A percentile compares a stretch with the other conserved stretches of the same genome.
Evolutionary conservation across 345 rosid genomes (phyloP).

Genomic region (Sisymbrium altissimum): DNA sequence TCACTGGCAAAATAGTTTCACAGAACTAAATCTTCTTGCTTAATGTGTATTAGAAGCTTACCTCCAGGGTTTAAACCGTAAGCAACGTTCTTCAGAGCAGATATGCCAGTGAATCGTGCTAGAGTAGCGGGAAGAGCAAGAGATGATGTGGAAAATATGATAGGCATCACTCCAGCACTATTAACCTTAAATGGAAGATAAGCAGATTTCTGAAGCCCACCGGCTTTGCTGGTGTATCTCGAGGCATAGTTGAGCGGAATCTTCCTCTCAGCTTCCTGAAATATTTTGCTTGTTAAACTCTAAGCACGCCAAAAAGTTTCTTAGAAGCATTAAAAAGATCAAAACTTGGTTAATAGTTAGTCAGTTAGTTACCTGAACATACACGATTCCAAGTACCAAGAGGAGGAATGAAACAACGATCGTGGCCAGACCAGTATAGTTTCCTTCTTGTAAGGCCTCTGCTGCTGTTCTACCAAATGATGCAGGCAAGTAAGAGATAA

Average conservation of each 20-base stretch:
- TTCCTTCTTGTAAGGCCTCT: slow-evolving; percentile 83
- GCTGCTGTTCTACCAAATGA: slow-evolving; percentile 88
- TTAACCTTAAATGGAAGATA: slow-evolving; percentile 97
- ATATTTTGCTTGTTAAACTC: slow-evolving; percentile 34
- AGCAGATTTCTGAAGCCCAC: slow-evolving; percentile 88
- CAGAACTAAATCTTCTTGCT: not conserved
- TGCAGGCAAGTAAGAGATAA: slow-evolving; percentile 94
- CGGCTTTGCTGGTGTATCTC: slow-evolving; percentile 72
- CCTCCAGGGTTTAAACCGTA: slow-evolving; percentile 89
- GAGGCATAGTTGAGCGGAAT: slow-evolving; percentile 97
- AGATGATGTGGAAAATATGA: slow-evolving; percentile 94
- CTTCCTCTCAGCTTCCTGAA: slow-evolving; percentile 99
- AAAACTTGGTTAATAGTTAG: not conserved
- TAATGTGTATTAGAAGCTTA: slow-evolving; percentile 18
- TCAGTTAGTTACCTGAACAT: slow-evolving; percentile 77
- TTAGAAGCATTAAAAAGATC: slow-evolving; percentile 1
- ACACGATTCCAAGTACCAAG: slow-evolving; percentile 84
- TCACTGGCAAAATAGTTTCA: not conserved
- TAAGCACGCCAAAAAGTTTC: slow-evolving; percentile 21
- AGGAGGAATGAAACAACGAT: slow-evolving; percentile 68
- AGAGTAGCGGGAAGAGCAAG: slow-evolving; percentile 92
- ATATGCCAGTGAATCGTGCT: slow-evolving; percentile 84
- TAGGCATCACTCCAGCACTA: slow-evolving; percentile 98
- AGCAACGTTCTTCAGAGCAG: slow-evolving; percentile 81
- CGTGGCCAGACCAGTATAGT: slow-evolving; percentile 77